These are phyloP conservation scores for Erodium moschatum DNA, from an alignment of 441 rosid species.

Conservation along the genomic window DNA sequence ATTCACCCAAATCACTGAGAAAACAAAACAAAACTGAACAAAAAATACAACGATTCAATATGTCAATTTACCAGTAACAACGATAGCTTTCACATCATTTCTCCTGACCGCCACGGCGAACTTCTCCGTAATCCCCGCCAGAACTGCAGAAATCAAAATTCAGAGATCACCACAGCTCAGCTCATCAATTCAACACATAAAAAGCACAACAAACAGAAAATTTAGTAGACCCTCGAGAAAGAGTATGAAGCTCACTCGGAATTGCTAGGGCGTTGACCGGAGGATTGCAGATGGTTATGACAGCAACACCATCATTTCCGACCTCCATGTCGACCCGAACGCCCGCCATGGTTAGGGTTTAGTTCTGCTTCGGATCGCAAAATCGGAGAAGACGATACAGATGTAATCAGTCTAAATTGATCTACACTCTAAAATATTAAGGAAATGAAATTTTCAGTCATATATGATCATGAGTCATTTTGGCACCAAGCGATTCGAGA, in stretches of 20 bases:
- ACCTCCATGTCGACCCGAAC: constrained; percentile 53
- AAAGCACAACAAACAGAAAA: neutral
- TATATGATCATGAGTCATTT: neutral
- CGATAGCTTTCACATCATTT: constrained; percentile 70
- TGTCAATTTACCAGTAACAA: constrained; percentile 51
- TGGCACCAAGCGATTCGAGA: neutral
- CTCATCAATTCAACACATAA: neutral
- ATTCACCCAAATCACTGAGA: neutral
- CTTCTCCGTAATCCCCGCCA: constrained; percentile 57
- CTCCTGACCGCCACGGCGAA: constrained; percentile 56
- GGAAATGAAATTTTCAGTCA: neutral
- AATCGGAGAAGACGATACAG: neutral
- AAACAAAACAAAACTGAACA: neutral
- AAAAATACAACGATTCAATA: neutral
- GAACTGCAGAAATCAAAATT: constrained; percentile 33
- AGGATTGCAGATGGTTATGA: constrained; percentile 73
- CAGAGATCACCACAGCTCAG: constrained; percentile 5
- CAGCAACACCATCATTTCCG: constrained; percentile 83
- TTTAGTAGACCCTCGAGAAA: neutral
- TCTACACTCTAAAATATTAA: neutral
- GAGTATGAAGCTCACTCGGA: constrained; percentile 38
- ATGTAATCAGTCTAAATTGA: neutral
- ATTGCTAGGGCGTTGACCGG: constrained; percentile 79
- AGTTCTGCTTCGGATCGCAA: neutral
- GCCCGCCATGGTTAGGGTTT: constrained; percentile 37